A percentile compares a stretch with the other conserved stretches of the same genome.
These are phyloP conservation scores for Candolleomyces aberdarensis DNA, from an alignment of 768 basidiomycete species.

Conservation along the genomic window DNA sequence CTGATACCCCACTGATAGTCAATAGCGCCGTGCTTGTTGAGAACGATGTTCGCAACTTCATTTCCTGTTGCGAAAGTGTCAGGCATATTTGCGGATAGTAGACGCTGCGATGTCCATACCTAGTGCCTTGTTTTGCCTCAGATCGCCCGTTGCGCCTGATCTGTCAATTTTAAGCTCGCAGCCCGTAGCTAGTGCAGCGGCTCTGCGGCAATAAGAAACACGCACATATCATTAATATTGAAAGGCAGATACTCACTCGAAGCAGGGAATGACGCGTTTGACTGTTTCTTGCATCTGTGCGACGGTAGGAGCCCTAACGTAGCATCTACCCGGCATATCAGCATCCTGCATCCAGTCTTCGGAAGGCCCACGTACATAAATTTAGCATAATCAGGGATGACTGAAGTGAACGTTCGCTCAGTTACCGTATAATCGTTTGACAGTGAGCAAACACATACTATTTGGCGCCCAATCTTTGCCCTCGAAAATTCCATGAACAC, in stretches of 20 bases:
- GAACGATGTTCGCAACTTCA: slow-evolving; percentile 60
- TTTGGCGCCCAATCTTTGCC: slow-evolving; percentile 76
- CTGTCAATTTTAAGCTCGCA: slow-evolving; percentile 47
- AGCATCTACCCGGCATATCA: slow-evolving; percentile 43
- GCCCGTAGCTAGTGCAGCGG: slow-evolving; percentile 64
- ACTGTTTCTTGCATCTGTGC: slow-evolving; percentile 56
- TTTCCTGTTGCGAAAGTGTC: slow-evolving; percentile 39
- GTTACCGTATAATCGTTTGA: not conserved
- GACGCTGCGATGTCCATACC: slow-evolving; percentile 28
- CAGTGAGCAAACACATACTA: slow-evolving; percentile 39
- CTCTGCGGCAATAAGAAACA: slow-evolving; percentile 35
- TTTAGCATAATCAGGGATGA: slow-evolving; percentile 80
- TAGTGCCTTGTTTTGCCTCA: slow-evolving; percentile 66
- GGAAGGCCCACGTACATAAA: slow-evolving; percentile 47
- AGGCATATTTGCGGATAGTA: not conserved
- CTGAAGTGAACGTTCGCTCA: slow-evolving; percentile 30
- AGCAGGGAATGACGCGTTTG: slow-evolving; percentile 66
- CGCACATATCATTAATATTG: not conserved
- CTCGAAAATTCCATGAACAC: slow-evolving; percentile 77
- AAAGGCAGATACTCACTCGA: slow-evolving; percentile 46
- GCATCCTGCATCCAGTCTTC: not conserved
- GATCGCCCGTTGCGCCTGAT: slow-evolving; percentile 41
- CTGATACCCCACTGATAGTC: slow-evolving; percentile 67
- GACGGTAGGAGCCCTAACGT: slow-evolving; percentile 68
- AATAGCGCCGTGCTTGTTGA: slow-evolving; percentile 58